Evolutionary conservation across 805 yeast genomes (phyloP).

Genomic region (Cyberlindnera misumaiensis): DNA sequence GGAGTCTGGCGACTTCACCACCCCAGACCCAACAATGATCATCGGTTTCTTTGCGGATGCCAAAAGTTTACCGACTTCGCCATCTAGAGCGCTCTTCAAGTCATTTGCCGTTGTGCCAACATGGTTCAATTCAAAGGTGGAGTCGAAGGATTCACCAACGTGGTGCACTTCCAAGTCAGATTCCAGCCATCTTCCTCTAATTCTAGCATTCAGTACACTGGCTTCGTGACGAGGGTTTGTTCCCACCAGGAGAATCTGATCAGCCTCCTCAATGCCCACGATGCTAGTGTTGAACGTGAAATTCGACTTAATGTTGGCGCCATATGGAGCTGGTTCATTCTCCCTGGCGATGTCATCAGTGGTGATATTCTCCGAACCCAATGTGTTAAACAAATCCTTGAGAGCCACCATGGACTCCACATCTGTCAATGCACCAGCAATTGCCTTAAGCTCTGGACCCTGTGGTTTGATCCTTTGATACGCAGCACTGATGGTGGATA

Average conservation of each 20-base stretch:
- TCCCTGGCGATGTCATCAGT: constrained; percentile 47
- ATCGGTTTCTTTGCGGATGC: constrained; percentile 64
- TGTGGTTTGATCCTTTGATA: constrained; percentile 47
- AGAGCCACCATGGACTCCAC: constrained; percentile 78
- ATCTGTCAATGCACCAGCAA: constrained; percentile 77
- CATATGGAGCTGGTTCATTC: constrained; percentile 51
- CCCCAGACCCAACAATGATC: constrained; percentile 77
- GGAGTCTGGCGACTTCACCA: constrained; percentile 61
- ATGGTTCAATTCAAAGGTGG: constrained; percentile 61
- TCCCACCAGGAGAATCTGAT: constrained; percentile 72
- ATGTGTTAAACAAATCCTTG: constrained; percentile 68
- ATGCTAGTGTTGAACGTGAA: constrained; percentile 75
- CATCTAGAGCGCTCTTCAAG: constrained; percentile 53
- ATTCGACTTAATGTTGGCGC: constrained; percentile 71
- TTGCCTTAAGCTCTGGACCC: constrained; percentile 70
- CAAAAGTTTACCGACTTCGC: constrained; percentile 63
- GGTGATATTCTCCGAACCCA: constrained; percentile 77
- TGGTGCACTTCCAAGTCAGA: constrained; percentile 60
- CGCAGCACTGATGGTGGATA: constrained; percentile 60
- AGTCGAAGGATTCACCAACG: constrained; percentile 71
- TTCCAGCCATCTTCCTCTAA: constrained; percentile 74
- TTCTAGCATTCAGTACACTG: constrained; percentile 77
- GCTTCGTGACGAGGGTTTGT: constrained; percentile 90
- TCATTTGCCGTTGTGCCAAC: constrained; percentile 56
- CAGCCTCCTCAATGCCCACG: constrained; percentile 77